Conservation (phyloP, 345 rosid genomes). For the Lumnitzera littorea region DNA sequence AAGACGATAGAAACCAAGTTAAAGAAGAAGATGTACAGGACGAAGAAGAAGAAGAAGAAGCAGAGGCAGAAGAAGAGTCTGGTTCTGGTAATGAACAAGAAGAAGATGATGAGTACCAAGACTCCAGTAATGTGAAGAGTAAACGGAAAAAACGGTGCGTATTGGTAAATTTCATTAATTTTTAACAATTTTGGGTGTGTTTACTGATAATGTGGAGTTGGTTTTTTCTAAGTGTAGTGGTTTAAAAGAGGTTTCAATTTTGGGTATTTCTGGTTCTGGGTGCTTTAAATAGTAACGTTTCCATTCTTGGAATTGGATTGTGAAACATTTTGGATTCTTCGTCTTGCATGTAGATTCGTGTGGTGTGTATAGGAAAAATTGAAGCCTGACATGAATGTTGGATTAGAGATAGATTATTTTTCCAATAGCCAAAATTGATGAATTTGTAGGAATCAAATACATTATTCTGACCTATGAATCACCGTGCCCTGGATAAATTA, state of each 20-base stretch:
- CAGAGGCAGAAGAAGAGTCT: constrained; percentile 11
- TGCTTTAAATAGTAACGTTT: too few relatives aligned
- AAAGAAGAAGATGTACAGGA: constrained; percentile 15
- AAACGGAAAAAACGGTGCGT: constrained; percentile 22
- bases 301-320: background rate
- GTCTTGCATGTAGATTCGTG: background rate
- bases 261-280: too few relatives aligned
- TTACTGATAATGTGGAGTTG: background rate
- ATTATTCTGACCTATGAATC: too few relatives aligned
- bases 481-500: too few relatives aligned
- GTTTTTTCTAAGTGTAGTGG: background rate
- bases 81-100: background rate
- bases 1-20: constrained; percentile 21
- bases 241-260: too few relatives aligned
- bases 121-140: constrained; percentile 14
- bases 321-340: background rate
- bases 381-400: too few relatives aligned
- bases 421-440: too few relatives aligned
- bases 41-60: constrained; percentile 18
- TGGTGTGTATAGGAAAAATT: background rate
- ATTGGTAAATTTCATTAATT: background rate
- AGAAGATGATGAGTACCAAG: constrained; percentile 20
- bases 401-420: too few relatives aligned
- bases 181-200: background rate
- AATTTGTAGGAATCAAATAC: too few relatives aligned